phyloP scores from a whole-genome alignment of 495 filamentous ascomycete species.

The Aspergillus diversus region DNA sequence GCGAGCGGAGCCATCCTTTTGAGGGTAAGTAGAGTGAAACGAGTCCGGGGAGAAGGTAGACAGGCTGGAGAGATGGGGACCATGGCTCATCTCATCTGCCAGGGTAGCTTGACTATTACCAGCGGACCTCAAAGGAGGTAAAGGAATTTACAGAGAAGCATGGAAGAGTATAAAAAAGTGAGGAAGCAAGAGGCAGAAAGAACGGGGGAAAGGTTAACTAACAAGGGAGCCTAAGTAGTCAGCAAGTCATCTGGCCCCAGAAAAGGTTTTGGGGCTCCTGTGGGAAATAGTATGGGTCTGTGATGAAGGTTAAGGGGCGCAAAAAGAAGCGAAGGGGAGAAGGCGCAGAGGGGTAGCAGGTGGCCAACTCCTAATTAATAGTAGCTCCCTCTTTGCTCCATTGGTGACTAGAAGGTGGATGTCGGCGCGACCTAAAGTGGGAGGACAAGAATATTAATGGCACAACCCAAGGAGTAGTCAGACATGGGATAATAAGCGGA shows the following conservation, averaged over 20 bases:
- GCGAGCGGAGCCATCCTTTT: not conserved
- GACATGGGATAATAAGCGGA: not conserved
- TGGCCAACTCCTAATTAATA: constrained; percentile 8
- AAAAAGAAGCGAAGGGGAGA: constrained; percentile 23
- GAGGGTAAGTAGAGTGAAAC: not conserved
- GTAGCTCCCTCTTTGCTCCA: not conserved
- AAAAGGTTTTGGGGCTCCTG: constrained; percentile 12
- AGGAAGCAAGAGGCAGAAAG: not conserved
- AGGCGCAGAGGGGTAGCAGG: constrained; percentile 24
- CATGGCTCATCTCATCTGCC: not conserved
- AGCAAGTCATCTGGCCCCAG: constrained; percentile 20
- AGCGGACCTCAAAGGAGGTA: not conserved
- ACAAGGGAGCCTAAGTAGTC: constrained; percentile 9
- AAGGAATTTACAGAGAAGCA: constrained; percentile 3
- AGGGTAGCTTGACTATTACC: not conserved
- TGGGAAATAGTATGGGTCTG: constrained; percentile 17
- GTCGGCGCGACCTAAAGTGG: constrained; percentile 11
- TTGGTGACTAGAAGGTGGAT: not conserved
- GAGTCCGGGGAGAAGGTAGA: not conserved
- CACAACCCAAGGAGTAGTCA: constrained; percentile 9
- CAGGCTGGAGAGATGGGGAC: not conserved
- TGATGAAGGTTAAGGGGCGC: constrained; percentile 18
- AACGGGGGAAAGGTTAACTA: not conserved
- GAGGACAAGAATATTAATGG: constrained; percentile 1
- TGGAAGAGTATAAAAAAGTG: not conserved